These are phyloP conservation scores for Massarina eburnea DNA, from an alignment of 2,329 filamentous ascomycete species.

Conservation along the genomic window DNA sequence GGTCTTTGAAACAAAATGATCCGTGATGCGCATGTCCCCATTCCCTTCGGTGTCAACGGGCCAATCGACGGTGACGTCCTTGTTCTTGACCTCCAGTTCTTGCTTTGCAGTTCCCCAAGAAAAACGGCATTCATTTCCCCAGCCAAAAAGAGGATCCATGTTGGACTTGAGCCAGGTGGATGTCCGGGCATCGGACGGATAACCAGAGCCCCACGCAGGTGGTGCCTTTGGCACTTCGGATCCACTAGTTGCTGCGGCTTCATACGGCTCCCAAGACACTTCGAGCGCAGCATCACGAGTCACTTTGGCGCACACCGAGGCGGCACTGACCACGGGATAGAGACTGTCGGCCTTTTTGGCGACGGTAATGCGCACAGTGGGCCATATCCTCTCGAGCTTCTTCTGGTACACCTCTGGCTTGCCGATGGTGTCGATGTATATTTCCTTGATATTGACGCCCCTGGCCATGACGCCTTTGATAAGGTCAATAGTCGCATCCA, in stretches of 20 bases:
- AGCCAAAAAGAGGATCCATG: conserved; percentile 93
- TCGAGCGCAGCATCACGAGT: conserved; percentile 90
- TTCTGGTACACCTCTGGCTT: conserved; percentile 80
- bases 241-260: conserved; percentile 28
- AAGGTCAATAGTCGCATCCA: conserved; percentile 84
- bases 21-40: conserved; percentile 67
- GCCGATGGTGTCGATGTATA: conserved; percentile 95
- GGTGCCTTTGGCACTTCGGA: conserved; percentile 32
- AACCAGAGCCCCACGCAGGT: conserved; percentile 82
- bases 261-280: conserved; percentile 65
- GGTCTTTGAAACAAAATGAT: conserved; percentile 64
- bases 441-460: conserved; percentile 81
- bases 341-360: conserved; percentile 82
- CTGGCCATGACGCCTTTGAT: conserved; percentile 74
- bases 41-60: conserved; percentile 72
- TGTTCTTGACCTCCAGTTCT: conserved; percentile 76
- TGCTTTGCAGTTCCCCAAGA: conserved; percentile 97
- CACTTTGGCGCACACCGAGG: conserved; percentile 93
- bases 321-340: conserved; percentile 90
- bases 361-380: conserved; percentile 58
- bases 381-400: conserved; percentile 81
- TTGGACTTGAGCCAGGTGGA: conserved; percentile 78
- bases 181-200: conserved; percentile 84
- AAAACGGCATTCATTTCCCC: conserved; percentile 90
- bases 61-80: conserved; percentile 78